phyloP scores from a whole-genome alignment of 352 stramenopile genomes.

The Bremia lactucae region DNA sequence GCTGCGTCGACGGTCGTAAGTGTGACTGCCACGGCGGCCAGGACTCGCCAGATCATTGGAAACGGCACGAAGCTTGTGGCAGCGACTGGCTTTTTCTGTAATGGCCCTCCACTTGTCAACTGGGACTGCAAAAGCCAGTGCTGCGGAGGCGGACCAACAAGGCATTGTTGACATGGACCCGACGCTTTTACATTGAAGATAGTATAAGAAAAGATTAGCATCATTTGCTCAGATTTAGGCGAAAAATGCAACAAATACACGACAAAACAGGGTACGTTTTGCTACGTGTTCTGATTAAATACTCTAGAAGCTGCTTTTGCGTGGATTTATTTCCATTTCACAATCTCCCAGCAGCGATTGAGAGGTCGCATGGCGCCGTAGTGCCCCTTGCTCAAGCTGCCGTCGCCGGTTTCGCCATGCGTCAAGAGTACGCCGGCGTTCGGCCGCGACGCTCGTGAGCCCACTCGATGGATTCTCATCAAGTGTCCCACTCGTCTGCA shows the following conservation, averaged over 20 bases:
- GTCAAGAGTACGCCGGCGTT: slow-evolving; percentile 21
- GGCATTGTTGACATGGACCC: neutral
- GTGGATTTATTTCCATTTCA: slow-evolving; percentile 1
- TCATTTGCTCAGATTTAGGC: no score
- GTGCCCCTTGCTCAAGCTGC: slow-evolving; percentile 14
- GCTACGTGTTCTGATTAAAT: neutral
- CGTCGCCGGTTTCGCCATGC: slow-evolving; percentile 19
- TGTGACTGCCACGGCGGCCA: slow-evolving; percentile 9
- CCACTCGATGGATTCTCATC: slow-evolving; percentile 6
- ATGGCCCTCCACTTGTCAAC: neutral
- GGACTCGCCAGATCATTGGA: slow-evolving; percentile 15
- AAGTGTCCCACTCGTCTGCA: slow-evolving; percentile 1
- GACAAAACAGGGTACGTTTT: neutral
- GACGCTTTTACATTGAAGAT: slow-evolving; percentile 7
- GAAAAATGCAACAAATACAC: neutral
- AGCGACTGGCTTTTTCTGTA: neutral
- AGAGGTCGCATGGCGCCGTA: slow-evolving; percentile 14
- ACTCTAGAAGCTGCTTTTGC: slow-evolving; percentile 18
- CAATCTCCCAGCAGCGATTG: slow-evolving; percentile 6
- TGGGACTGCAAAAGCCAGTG: slow-evolving; percentile 15
- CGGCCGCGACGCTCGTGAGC: slow-evolving; percentile 13
- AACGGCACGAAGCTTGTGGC: slow-evolving; percentile 1
- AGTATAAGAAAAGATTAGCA: slow-evolving; percentile 8
- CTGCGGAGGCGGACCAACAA: slow-evolving; percentile 8
- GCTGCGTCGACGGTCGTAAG: slow-evolving; percentile 7